Evolutionary conservation across 2,329 filamentous ascomycete species (phyloP).

Genomic region (Ascochyta clinopodiicola): DNA sequence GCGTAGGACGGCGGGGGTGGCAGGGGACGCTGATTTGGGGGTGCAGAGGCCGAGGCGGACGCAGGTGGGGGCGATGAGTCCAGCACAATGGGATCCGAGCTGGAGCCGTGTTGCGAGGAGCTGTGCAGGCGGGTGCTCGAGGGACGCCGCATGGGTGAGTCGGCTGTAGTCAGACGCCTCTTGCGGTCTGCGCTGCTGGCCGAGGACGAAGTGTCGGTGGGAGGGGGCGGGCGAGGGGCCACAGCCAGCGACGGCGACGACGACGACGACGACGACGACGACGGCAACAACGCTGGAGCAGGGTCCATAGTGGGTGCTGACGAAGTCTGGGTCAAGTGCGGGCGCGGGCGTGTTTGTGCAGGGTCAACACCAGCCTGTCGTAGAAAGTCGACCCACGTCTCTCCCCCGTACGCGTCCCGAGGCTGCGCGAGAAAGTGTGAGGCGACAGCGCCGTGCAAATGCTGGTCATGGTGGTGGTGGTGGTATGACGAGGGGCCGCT

Average conservation of each 20-base stretch:
- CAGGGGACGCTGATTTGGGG: constrained; percentile 15
- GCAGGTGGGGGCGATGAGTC: constrained; percentile 25
- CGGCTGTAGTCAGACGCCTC: constrained; percentile 43
- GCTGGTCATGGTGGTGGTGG: neutral
- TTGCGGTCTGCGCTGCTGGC: constrained; percentile 42
- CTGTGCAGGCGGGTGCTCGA: constrained; percentile 36
- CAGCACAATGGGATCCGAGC: constrained; percentile 31
- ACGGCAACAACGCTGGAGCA: constrained; percentile 13
- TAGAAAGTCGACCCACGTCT: constrained; percentile 48
- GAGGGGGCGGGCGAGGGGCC: constrained; percentile 26
- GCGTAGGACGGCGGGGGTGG: constrained; percentile 20
- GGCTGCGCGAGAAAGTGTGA: constrained; percentile 38
- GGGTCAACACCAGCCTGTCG: constrained; percentile 31
- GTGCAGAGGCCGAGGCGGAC: too few relatives aligned
- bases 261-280: constrained; percentile 12
- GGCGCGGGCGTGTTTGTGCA: neutral
- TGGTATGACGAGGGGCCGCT: too few relatives aligned
- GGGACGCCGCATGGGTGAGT: constrained; percentile 39
- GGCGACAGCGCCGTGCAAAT: constrained; percentile 32
- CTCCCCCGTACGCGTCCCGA: constrained; percentile 26
- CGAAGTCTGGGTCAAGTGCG: constrained; percentile 13
- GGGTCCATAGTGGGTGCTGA: constrained; percentile 11
- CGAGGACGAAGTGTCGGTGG: constrained; percentile 27
- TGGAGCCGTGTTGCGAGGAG: constrained; percentile 21
- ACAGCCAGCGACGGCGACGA: constrained; percentile 26